phyloP scores from a whole-genome alignment of 2,329 filamentous ascomycete species.

The Aspergillus sojae region DNA sequence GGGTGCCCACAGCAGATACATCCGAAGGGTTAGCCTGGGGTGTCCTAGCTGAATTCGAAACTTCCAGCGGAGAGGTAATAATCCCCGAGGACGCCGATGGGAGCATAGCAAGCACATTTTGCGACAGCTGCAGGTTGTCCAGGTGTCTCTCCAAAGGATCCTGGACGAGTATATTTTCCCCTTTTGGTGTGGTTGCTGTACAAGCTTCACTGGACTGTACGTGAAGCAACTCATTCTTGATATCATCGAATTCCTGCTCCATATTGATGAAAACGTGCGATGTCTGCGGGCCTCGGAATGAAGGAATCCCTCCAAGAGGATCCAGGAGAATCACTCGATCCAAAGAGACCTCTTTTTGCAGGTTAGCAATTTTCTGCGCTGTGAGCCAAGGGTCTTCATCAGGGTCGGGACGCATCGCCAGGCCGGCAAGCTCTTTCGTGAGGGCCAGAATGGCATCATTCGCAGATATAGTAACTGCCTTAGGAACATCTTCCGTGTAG shows the following conservation, averaged over 20 bases:
- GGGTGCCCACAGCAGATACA: constrained; percentile 55
- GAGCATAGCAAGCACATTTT: constrained; percentile 70
- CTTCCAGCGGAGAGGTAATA: constrained; percentile 83
- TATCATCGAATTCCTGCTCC: constrained; percentile 79
- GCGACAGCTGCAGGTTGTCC: constrained; percentile 74
- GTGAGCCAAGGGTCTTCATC: constrained; percentile 48
- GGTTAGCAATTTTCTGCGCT: constrained; percentile 41
- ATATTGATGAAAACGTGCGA: constrained; percentile 88
- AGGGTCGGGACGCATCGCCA: constrained; percentile 53
- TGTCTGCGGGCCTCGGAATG: constrained; percentile 60
- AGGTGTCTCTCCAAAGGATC: constrained; percentile 54
- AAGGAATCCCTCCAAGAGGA: constrained; percentile 80
- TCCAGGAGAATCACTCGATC: constrained; percentile 91
- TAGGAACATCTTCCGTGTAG: constrained; percentile 56
- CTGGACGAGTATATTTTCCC: constrained; percentile 31
- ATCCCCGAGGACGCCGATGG: constrained; percentile 84
- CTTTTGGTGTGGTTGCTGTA: constrained; percentile 9
- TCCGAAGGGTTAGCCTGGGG: constrained; percentile 32
- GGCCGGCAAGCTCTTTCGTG: constrained; percentile 72
- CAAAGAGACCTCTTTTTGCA: constrained; percentile 62
- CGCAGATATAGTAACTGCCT: constrained; percentile 53
- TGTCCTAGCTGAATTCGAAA: constrained; percentile 61
- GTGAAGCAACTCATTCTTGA: constrained; percentile 63
- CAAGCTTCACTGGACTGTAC: constrained; percentile 23
- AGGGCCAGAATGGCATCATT: constrained; percentile 75